Evolutionary conservation across 2,329 filamentous ascomycete genomes (phyloP).

Genomic region (Ophiostoma sp.): DNA sequence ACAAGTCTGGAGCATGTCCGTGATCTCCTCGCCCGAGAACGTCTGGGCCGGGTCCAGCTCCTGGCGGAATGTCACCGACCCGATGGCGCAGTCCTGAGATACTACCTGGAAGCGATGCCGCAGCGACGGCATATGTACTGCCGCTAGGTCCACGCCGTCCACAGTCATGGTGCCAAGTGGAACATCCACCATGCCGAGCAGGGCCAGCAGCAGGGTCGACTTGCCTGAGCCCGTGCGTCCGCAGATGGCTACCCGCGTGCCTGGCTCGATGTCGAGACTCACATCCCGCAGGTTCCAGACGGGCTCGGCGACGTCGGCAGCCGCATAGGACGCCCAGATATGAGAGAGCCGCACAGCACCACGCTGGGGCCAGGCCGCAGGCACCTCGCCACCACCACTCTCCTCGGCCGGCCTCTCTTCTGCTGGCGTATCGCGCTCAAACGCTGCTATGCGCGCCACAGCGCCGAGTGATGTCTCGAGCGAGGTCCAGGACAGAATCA

Average conservation of each 20-base stretch:
- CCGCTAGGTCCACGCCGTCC: slow-evolving; percentile 40
- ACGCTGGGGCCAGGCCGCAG: slow-evolving; percentile 11
- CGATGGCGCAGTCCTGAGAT: no score
- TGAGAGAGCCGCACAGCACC: slow-evolving; percentile 16
- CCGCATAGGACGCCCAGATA: no score
- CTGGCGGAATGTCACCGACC: no score
- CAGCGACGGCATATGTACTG: no score
- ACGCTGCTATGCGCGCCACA: slow-evolving; percentile 28
- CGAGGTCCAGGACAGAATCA: slow-evolving; percentile 31
- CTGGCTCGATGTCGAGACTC: slow-evolving; percentile 31
- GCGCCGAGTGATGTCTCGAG: slow-evolving; percentile 32
- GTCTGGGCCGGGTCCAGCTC: no score
- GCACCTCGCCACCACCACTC: slow-evolving; percentile 18
- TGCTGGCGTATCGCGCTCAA: slow-evolving; percentile 20
- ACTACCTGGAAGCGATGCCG: no score
- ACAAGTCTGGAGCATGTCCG: no score
- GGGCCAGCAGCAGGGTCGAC: slow-evolving; percentile 34
- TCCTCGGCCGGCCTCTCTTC: no score
- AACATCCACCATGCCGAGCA: slow-evolving; percentile 46
- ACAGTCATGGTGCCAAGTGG: slow-evolving; percentile 41
- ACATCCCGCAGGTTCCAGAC: slow-evolving; percentile 29
- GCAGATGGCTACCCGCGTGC: slow-evolving; percentile 36
- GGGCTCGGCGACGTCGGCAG: no score
- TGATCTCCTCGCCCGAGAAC: no score
- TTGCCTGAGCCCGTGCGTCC: slow-evolving; percentile 36